Evolutionary conservation across 2,329 filamentous ascomycete genomes (phyloP).

Genomic region (Penicillium capsulatum): DNA sequence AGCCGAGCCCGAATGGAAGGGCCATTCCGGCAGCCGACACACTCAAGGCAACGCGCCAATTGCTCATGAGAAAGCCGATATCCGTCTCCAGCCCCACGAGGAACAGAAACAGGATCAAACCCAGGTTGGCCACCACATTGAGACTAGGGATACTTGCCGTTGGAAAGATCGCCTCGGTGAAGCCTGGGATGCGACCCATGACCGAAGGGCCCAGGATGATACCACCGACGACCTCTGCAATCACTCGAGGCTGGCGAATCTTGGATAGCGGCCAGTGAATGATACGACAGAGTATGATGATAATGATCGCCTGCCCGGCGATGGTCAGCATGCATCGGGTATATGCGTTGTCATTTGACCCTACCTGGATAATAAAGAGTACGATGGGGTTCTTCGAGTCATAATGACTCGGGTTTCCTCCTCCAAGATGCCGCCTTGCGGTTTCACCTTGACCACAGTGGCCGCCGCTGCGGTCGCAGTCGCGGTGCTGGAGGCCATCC

Average conservation of each 20-base stretch:
- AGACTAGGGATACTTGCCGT: constrained; percentile 68
- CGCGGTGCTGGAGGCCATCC: constrained; percentile 21
- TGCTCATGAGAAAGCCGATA: constrained; percentile 68
- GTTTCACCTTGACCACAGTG: constrained; percentile 27
- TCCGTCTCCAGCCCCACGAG: constrained; percentile 85
- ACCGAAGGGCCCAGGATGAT: constrained; percentile 82
- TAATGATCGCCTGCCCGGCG: constrained; percentile 67
- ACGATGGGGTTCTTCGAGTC: constrained; percentile 68
- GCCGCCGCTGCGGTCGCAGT: constrained; percentile 11
- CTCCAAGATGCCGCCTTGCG: constrained; percentile 68
- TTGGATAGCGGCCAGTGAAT: constrained; percentile 73
- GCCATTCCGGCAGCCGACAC: constrained; percentile 77
- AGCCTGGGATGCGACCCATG: constrained; percentile 79
- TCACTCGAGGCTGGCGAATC: constrained; percentile 74
- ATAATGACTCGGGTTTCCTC: constrained; percentile 64
- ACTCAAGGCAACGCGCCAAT: constrained; percentile 74
- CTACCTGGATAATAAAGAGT: constrained; percentile 70
- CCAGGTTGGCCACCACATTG: constrained; percentile 74
- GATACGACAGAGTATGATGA: constrained; percentile 69
- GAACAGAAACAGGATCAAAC: constrained; percentile 80
- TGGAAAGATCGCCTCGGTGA: constrained; percentile 73
- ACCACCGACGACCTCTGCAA: constrained; percentile 79
- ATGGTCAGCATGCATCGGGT: not conserved
- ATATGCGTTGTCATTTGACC: not conserved
- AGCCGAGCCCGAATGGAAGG: constrained; percentile 77